Percentiles rank a stretch among this genome's conserved stretches.
Conservation (phyloP, 2,329 filamentous ascomycete genomes). For the Fusarium duplospermum region DNA sequence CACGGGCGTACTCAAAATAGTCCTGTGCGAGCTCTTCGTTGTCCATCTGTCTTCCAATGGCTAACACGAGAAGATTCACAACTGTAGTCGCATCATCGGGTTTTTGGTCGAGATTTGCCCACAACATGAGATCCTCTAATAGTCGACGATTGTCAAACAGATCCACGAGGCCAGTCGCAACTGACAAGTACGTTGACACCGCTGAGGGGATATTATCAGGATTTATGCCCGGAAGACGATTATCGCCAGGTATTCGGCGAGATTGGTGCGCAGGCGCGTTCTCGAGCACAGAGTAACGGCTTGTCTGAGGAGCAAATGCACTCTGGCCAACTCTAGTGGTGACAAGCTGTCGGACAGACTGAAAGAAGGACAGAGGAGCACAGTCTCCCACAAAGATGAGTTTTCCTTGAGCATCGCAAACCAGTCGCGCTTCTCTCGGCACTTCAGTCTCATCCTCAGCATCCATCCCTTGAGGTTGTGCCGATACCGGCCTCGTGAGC, state of each 20-base stretch:
- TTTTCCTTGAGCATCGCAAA: conserved; percentile 65
- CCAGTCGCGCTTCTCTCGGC: conserved; percentile 62
- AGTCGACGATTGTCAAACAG: conserved; percentile 58
- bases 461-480: conserved; percentile 20
- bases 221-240: conserved; percentile 44
- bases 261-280: conserved; percentile 51
- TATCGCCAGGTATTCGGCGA: conserved; percentile 30
- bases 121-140: conserved; percentile 54
- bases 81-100: conserved; percentile 54
- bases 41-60: conserved; percentile 59
- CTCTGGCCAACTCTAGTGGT: conserved; percentile 60
- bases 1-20: conserved; percentile 64
- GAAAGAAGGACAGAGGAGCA: conserved; percentile 66
- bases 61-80: conserved; percentile 62
- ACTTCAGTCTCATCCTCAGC: conserved; percentile 66
- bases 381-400: conserved; percentile 68
- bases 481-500: background rate
- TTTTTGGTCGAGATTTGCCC: conserved; percentile 52
- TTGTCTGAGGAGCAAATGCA: conserved; percentile 64
- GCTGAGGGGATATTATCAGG: conserved; percentile 42
- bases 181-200: conserved; percentile 52
- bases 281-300: conserved; percentile 62
- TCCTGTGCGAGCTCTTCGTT: conserved; percentile 55
- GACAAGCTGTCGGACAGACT: conserved; percentile 65
- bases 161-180: conserved; percentile 61